phyloP scores from a whole-genome alignment of 2,329 filamentous ascomycete genomes.

The Mycosphaerella arachidis region DNA sequence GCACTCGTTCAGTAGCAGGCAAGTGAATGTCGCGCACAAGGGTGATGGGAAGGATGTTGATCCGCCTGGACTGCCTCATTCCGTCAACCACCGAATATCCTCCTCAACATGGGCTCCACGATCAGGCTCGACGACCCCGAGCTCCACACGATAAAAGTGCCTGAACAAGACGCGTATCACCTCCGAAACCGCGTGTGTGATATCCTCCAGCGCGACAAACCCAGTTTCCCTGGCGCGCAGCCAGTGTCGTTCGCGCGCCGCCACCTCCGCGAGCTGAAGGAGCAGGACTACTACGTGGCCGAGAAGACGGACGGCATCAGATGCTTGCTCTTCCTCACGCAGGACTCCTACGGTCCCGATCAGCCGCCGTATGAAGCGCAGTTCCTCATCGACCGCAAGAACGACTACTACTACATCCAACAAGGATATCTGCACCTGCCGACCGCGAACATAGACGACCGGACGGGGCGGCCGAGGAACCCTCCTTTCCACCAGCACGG shows the following conservation, averaged over 20 bases:
- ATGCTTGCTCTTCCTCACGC: slow-evolving; percentile 86
- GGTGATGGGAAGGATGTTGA: no score
- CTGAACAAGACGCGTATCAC: slow-evolving; percentile 23
- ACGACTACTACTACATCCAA: slow-evolving; percentile 87
- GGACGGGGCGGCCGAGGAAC: not conserved
- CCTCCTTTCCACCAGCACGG: slow-evolving; percentile 41
- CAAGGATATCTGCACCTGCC: slow-evolving; percentile 74
- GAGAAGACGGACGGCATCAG: slow-evolving; percentile 97
- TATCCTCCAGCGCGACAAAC: slow-evolving; percentile 65
- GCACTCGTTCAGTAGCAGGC: no score
- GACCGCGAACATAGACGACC: slow-evolving; percentile 48
- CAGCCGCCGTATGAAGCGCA: slow-evolving; percentile 46
- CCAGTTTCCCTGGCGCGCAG: slow-evolving; percentile 81
- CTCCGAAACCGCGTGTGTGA: slow-evolving; percentile 32
- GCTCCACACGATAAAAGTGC: slow-evolving; percentile 10
- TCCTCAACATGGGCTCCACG: slow-evolving; percentile 11
- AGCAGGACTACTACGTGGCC: slow-evolving; percentile 90
- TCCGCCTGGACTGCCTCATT: no score
- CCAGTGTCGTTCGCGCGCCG: slow-evolving; percentile 83
- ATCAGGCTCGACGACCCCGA: slow-evolving; percentile 4
- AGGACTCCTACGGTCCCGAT: slow-evolving; percentile 42
- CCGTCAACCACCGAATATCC: no score
- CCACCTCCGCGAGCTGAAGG: slow-evolving; percentile 77
- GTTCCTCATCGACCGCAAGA: slow-evolving; percentile 95
- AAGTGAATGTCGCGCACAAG: no score